Base-by-base conservation (phyloP, 805 yeast genomes). In the Starmerella lactis-condensi region DNA sequence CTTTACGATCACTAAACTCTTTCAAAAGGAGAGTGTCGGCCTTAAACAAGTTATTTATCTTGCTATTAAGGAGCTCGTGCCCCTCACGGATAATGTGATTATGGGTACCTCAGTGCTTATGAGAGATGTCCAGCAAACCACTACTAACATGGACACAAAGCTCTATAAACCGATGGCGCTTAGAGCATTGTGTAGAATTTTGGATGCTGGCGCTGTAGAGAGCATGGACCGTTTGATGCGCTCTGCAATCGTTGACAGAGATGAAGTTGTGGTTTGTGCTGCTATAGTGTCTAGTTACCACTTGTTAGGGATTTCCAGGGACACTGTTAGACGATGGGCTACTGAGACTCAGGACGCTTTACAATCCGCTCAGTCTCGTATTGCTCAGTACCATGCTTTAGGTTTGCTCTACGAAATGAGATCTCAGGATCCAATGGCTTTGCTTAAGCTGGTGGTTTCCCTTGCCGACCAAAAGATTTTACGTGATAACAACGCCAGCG, bases 61-160 rank as follows among this genome's bases (percentile, higher is more conserved):
- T 52, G 85, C 94, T 11, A 82, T 85, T 55, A 89, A 89, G 60
- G 95, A 85, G 54, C 66, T 89, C 40, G 69, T 85, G 30, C 57
- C 73, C 13, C 67, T 75, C 40, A 79, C 94, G 14, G 78, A 79
- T 44, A 95, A 89, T 55, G 81, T 82, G 35, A 67, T 89, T 54
- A 89, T 89, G 96, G 95, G 85, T 17, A 89, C 98, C 17, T 79
- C 94, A 2, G 82, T 93, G 17, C 83, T 89, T 50, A 89, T 89
- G 95, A 83, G 83, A 58, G 98, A 89, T 58, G 79, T 89, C 33
- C 95, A 91, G 58, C 74, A 72, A 42, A 13, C n/a, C n/a, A 22
- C 14, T 9, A 22, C 22, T 17, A n/a, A 23, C 5, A 17, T 19
- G 26, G 30, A 22, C 23, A 91, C 79, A 37, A 61, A 69, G 41